Conservation (phyloP, 78 protist species). For the Thecamonas trahens region DNA sequence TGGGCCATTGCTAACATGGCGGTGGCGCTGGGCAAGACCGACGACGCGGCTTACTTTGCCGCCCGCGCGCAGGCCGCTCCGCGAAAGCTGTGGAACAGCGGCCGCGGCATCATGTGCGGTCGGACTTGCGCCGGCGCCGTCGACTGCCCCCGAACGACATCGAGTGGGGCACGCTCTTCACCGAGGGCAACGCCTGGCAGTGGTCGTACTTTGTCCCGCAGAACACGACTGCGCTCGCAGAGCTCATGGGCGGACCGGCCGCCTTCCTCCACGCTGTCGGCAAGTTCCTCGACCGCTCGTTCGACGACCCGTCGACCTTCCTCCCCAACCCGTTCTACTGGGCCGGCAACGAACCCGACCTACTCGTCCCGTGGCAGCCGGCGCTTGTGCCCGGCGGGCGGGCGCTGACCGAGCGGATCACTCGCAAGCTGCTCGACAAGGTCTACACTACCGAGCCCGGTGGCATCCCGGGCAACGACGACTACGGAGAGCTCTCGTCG, state of each 20-base stretch:
- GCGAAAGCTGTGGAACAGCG: too few species aligned
- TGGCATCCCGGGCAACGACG: slow-evolving; percentile 37
- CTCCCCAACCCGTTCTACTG: slow-evolving; percentile 26
- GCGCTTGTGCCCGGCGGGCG: not conserved
- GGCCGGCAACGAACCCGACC: slow-evolving; percentile 30
- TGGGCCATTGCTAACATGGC: not conserved
- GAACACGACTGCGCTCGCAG: slow-evolving; percentile 1
- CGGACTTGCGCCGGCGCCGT: too few species aligned
- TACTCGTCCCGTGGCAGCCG: not conserved
- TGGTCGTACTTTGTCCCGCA: slow-evolving; percentile 28
- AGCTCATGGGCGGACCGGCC: not conserved
- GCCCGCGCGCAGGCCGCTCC: not conserved
- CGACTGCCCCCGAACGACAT: too few species aligned
- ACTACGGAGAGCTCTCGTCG: slow-evolving; percentile 18
- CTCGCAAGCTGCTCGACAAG: not conserved
- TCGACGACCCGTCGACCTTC: not conserved
- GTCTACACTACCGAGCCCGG: not conserved
- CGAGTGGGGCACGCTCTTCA: too few species aligned
- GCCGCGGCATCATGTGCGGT: too few species aligned
- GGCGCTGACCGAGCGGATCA: not conserved
- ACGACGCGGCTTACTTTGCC: too few species aligned
- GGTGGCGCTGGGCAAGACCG: not conserved
- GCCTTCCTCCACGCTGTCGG: not conserved
- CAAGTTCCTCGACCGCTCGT: not conserved
- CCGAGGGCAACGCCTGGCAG: slow-evolving; percentile 25